These are phyloP conservation scores for Triticum aestivum DNA, from an alignment of 176 grass and related monocot genomes.

Conservation along the genomic window DNA sequence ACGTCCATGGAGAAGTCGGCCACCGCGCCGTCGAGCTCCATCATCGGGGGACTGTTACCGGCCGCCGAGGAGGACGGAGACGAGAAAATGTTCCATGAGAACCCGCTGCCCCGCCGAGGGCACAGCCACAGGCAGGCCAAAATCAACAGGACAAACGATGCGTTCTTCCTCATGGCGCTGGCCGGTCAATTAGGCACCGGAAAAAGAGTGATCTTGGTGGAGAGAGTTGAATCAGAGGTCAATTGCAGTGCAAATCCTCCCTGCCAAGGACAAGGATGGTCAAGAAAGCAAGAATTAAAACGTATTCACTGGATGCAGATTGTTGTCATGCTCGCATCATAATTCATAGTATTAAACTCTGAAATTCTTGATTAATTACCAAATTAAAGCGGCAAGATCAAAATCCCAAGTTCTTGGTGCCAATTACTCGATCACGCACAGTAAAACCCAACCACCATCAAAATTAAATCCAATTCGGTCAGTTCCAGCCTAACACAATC, in stretches of 20 bases:
- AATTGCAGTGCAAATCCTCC: not conserved
- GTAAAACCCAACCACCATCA: not conserved
- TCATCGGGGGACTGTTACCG: not conserved
- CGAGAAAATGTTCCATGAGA: slow-evolving; percentile 45
- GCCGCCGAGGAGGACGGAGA: not conserved
- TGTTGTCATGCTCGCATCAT: not conserved
- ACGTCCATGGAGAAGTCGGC: slow-evolving; percentile 56
- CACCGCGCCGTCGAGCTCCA: slow-evolving; percentile 27
- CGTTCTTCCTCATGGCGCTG: slow-evolving; percentile 9
- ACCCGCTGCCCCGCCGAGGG: not conserved
- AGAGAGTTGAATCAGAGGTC: not conserved
- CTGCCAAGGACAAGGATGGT: slow-evolving; percentile 20
- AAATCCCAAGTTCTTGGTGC: not conserved
- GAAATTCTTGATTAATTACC: not conserved
- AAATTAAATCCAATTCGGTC: not conserved
- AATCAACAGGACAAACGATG: not conserved
- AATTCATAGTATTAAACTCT: not conserved
- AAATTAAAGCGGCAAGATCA: not conserved
- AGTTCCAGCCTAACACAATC: slow-evolving; percentile 24
- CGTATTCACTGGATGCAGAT: not conserved
- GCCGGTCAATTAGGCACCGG: not conserved
- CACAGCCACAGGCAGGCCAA: slow-evolving; percentile 17
- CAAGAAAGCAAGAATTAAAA: slow-evolving; percentile 23
- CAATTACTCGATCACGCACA: not conserved
- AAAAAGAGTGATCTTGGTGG: not conserved